A percentile compares a stretch with the other conserved stretches of the same genome.
Conservation (phyloP, 495 filamentous ascomycete genomes). For the Penicillium bovifimosum region DNA sequence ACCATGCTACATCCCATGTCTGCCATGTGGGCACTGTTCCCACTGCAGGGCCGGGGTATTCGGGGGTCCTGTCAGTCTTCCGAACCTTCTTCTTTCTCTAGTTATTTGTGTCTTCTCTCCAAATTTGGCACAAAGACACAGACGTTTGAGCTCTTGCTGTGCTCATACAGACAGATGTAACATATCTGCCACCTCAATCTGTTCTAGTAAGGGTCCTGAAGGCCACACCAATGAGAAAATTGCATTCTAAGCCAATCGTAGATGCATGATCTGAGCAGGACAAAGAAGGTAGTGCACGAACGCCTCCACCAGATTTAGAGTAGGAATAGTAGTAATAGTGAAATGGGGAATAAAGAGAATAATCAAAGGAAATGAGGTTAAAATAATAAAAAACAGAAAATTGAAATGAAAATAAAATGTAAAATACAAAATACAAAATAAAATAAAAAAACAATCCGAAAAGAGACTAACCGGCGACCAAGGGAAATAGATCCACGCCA, state of each 20-base stretch:
- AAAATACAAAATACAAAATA: slow-evolving; percentile 4
- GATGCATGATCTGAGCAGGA: background rate
- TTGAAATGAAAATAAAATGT: slow-evolving; percentile 3
- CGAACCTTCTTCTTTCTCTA: slow-evolving; percentile 1
- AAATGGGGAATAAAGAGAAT: slow-evolving; percentile 6
- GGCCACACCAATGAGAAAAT: background rate
- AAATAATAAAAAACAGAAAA: slow-evolving; percentile 8
- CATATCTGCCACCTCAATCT: background rate
- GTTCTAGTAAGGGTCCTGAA: background rate
- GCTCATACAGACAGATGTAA: background rate
- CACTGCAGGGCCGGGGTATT: background rate
- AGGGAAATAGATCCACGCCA: slow-evolving; percentile 11
- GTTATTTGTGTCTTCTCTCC: background rate
- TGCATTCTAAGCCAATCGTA: slow-evolving; percentile 1
- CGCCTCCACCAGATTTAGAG: slow-evolving; percentile 6
- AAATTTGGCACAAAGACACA: slow-evolving; percentile 20
- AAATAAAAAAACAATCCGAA: background rate
- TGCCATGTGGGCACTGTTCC: no score
- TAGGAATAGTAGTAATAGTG: slow-evolving; percentile 11
- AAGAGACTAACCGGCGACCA: slow-evolving; percentile 5
- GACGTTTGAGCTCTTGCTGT: background rate
- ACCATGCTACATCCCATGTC: background rate
- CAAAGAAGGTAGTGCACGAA: slow-evolving; percentile 1
- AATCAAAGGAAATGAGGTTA: background rate
- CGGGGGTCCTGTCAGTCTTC: background rate